phyloP scores from a whole-genome alignment of 768 basidiomycete genomes.

The Mycena vulgaris region DNA sequence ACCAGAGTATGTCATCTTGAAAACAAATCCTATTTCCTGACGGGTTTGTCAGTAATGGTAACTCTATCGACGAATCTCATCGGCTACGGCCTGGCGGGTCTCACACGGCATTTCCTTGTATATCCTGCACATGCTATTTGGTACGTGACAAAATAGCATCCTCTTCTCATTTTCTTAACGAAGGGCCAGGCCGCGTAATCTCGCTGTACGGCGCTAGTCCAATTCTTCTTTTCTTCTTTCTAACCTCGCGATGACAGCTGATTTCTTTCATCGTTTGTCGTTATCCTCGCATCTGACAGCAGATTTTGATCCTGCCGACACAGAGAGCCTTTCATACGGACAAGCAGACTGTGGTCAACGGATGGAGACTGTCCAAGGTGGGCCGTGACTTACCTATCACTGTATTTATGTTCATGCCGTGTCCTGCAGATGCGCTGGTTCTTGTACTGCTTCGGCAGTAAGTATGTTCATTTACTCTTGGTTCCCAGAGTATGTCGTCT shows the following conservation, averaged over 20 bases:
- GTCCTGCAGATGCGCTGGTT: slow-evolving; percentile 55
- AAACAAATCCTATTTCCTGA: slow-evolving; percentile 44
- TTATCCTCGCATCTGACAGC: background rate
- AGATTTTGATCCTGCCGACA: background rate
- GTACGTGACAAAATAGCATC: slow-evolving; percentile 49
- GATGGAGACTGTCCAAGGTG: slow-evolving; percentile 40
- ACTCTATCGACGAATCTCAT: slow-evolving; percentile 62
- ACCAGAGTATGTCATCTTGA: slow-evolving; percentile 56
- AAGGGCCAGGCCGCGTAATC: slow-evolving; percentile 41
- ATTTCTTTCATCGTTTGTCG: background rate
- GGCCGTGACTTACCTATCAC: background rate
- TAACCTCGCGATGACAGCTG: background rate
- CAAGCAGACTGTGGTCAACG: slow-evolving; percentile 38
- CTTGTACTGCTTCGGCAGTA: slow-evolving; percentile 52
- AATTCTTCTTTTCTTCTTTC: background rate
- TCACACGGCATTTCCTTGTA: slow-evolving; percentile 70
- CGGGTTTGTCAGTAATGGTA: slow-evolving; percentile 44
- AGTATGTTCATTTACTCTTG: slow-evolving; percentile 46
- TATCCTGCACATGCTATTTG: slow-evolving; percentile 72
- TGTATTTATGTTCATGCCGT: background rate
- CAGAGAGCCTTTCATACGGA: slow-evolving; percentile 64
- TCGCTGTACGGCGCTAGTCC: slow-evolving; percentile 37
- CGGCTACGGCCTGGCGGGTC: slow-evolving; percentile 65
- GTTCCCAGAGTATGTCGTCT: slow-evolving; percentile 39
- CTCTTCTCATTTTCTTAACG: background rate